A percentile compares a stretch with the other conserved stretches of the same genome.
Evolutionary conservation across 306 rosid genomes (phyloP).

Genomic region (Ziziphus jujuba): DNA sequence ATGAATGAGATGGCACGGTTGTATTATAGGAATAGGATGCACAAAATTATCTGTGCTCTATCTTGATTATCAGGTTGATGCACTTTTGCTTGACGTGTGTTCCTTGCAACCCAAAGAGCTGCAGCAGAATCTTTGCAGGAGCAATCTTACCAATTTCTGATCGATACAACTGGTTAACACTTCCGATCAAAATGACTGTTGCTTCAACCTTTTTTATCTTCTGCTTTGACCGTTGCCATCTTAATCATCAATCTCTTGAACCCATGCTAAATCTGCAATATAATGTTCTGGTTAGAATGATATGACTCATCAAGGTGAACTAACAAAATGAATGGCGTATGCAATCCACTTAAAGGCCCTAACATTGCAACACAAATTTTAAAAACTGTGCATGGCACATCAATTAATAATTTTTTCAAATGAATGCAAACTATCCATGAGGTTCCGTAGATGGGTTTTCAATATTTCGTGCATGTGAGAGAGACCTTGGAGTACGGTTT

Average conservation of each 20-base stretch:
- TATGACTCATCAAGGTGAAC: background rate
- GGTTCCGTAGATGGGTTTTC: background rate
- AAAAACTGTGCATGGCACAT: too few relatives aligned
- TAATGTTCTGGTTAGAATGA: background rate
- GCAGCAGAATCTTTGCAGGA: constrained; percentile 22
- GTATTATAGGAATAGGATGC: constrained; percentile 39
- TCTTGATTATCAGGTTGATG: constrained; percentile 34
- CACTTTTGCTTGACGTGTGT: constrained; percentile 25
- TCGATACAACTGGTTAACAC: constrained; percentile 23
- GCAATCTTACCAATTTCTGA: constrained; percentile 22
- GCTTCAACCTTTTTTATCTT: background rate
- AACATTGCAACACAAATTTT: too few relatives aligned
- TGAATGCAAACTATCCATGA: background rate
- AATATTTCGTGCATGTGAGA: constrained; percentile 8
- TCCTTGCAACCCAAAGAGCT: constrained; percentile 24
- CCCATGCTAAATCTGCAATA: constrained; percentile 85
- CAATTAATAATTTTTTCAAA: too few relatives aligned
- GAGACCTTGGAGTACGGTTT: constrained; percentile 88
- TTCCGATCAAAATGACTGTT: constrained; percentile 14
- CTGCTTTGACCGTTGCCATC: constrained; percentile 11
- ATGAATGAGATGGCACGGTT: constrained; percentile 51
- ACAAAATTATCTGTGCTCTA: constrained; percentile 24
- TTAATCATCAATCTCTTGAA: constrained; percentile 80
- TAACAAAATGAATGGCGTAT: background rate
- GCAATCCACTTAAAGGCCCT: background rate